Evolutionary conservation across 176 grass and related monocot species (phyloP), one percentile per base, ranked within the genome.

Genomic region (Aegilops longissima): DNA sequence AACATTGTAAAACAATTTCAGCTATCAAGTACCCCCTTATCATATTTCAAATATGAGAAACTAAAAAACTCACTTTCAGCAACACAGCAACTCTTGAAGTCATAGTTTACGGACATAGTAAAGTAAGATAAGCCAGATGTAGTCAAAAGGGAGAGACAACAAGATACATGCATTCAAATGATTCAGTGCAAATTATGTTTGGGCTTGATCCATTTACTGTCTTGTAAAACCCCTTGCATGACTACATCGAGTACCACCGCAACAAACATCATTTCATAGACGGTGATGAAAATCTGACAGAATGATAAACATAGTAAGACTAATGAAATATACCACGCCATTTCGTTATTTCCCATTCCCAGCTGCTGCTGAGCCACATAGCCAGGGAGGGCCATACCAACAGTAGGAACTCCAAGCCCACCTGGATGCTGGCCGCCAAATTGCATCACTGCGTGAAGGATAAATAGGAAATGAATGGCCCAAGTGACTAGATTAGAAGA

Each of bases 301-400:
- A 61, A 83, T 24, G 8, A 51, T 18, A 85, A 64, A 74, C 73
- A 12, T 65, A 82, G 52, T 33, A 71, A 82, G 40, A 27, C 45
- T 39, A 77, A 62, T 21, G 33, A 82, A 84, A 85, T 35, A 90
- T 96, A 99, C 97, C 97, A 99, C 66, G 97, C 29, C 93, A 95
- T 98, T 91, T 98, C 97, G 1, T 93, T 88, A 83, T 97, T 94
- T 71, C 83, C 89, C 90, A 94, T 90, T 61, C 97, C 97, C 81
- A 96, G 80, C 80, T 98, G 97, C 71, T 93, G 94, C 72, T 93
- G 92, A 89, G 94, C 85, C 56, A 99, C 97, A 88, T 97, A 97
- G 34, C 97, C 97, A 70, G 97, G 97, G 25, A 99, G 89, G 81
- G 94, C 92, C 90, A 99, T 99, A 35, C 97, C 94, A 79, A 94